Percentiles rank a stretch among this genome's conserved stretches.
Conservation (phyloP, 139 green algal genomes). For the Chlorella sorokiniana region DNA sequence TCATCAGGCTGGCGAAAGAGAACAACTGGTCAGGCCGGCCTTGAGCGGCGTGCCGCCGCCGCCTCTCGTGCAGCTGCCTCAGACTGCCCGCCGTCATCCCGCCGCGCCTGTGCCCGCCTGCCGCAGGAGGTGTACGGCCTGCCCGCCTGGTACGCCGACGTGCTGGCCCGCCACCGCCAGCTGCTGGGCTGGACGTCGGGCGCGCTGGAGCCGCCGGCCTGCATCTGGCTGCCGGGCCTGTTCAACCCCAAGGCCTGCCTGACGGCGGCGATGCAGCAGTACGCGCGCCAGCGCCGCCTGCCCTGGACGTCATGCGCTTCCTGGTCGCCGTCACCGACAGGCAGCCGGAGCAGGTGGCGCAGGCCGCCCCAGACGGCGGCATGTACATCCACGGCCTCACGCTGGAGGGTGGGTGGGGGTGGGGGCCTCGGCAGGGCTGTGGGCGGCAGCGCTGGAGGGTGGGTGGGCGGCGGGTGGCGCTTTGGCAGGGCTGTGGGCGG, state of each 20-base stretch:
- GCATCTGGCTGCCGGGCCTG: conserved; percentile 82
- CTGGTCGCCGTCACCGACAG: conserved; percentile 87
- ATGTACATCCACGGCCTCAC: conserved; percentile 86
- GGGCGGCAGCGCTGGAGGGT: neutral
- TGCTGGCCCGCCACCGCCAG: conserved; percentile 77
- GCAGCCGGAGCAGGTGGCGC: conserved; percentile 41
- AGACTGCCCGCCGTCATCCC: no score
- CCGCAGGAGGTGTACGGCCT: conserved; percentile 65
- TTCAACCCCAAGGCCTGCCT: conserved; percentile 96
- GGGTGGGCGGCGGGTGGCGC: neutral
- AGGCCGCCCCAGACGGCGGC: conserved; percentile 75
- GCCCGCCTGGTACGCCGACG: conserved; percentile 68
- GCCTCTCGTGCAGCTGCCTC: no score
- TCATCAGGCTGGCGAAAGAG: no score
- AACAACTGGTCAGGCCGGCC: no score
- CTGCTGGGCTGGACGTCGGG: conserved; percentile 81
- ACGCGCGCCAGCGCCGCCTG: conserved; percentile 84
- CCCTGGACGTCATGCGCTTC: conserved; percentile 72
- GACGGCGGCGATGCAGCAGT: conserved; percentile 92
- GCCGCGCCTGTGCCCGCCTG: no score
- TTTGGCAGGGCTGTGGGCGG: no score
- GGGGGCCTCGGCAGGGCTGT: neutral
- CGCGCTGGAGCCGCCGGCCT: conserved; percentile 75
- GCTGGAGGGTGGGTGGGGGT: conserved; percentile 76
- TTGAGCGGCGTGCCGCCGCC: no score